Evolutionary conservation across 306 rosid species (phyloP).

Genomic region (Luffa acutangula): DNA sequence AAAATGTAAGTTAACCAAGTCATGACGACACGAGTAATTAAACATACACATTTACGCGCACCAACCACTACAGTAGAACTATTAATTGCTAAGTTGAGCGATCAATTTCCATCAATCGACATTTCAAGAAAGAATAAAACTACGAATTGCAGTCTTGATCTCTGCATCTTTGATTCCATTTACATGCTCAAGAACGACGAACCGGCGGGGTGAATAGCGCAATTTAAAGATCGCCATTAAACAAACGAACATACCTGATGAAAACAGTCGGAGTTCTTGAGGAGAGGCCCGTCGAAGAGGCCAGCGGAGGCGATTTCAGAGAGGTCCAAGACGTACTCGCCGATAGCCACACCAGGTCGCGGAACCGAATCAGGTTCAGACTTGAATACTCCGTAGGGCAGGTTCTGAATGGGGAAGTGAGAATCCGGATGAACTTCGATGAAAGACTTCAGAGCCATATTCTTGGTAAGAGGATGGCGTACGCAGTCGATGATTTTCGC

Average conservation of each 20-base stretch:
- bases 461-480: background rate
- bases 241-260: slow-evolving; percentile 33
- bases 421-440: slow-evolving; percentile 52
- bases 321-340: slow-evolving; percentile 77
- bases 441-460: slow-evolving; percentile 56
- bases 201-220: background rate
- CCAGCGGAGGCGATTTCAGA: slow-evolving; percentile 58
- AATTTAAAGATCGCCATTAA: background rate
- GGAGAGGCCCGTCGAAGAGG: slow-evolving; percentile 73
- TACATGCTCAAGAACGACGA: background rate
- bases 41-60: background rate
- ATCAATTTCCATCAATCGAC: background rate
- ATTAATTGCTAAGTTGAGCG: background rate
- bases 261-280: slow-evolving; percentile 64
- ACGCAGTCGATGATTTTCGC: background rate
- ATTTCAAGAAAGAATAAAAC: background rate
- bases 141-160: background rate
- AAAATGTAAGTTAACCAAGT: background rate
- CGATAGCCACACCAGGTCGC: slow-evolving; percentile 85
- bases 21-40: background rate
- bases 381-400: slow-evolving; percentile 80
- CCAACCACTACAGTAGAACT: background rate
- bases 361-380: slow-evolving; percentile 34
- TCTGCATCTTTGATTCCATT: background rate
- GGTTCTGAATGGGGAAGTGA: slow-evolving; percentile 86